Conservation (phyloP, 768 basidiomycete genomes). For the Macrolepiota fuliginosa region DNA sequence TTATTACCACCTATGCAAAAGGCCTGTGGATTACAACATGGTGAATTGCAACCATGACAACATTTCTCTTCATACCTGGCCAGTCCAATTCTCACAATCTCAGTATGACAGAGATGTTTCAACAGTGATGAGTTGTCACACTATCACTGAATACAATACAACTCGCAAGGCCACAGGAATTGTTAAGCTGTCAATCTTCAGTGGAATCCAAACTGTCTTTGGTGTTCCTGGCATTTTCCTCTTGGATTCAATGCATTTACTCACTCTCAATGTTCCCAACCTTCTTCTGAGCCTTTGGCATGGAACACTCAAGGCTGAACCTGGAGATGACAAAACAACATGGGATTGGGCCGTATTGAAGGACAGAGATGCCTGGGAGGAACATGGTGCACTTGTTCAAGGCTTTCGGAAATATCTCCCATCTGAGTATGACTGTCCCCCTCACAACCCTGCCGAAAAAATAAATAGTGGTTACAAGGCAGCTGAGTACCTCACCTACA, state of each 20-base stretch:
- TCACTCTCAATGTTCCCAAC: conserved; percentile 32
- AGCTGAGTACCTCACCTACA: conserved; percentile 29
- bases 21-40: not conserved
- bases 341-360: conserved; percentile 32
- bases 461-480: conserved; percentile 39
- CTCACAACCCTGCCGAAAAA: conserved; percentile 31
- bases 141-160: conserved; percentile 17
- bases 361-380: conserved; percentile 27
- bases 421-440: conserved; percentile 22
- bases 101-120: not conserved
- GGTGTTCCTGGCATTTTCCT: conserved; percentile 32
- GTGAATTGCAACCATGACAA: conserved; percentile 22
- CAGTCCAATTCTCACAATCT: too few relatives aligned
- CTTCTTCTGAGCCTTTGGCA: conserved; percentile 34
- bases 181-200: conserved; percentile 23
- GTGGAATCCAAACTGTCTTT: conserved; percentile 26
- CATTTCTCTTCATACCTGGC: not conserved
- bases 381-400: conserved; percentile 30
- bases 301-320: conserved; percentile 26
- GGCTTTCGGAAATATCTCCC: conserved; percentile 20
- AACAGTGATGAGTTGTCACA: conserved; percentile 1
- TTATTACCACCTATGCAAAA: not conserved
- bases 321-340: conserved; percentile 7
- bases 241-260: conserved; percentile 41
- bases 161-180: conserved; percentile 16